Evolutionary conservation across 2,329 filamentous ascomycete species (phyloP).

Genomic region (Pyrenophora tritici-repentis): DNA sequence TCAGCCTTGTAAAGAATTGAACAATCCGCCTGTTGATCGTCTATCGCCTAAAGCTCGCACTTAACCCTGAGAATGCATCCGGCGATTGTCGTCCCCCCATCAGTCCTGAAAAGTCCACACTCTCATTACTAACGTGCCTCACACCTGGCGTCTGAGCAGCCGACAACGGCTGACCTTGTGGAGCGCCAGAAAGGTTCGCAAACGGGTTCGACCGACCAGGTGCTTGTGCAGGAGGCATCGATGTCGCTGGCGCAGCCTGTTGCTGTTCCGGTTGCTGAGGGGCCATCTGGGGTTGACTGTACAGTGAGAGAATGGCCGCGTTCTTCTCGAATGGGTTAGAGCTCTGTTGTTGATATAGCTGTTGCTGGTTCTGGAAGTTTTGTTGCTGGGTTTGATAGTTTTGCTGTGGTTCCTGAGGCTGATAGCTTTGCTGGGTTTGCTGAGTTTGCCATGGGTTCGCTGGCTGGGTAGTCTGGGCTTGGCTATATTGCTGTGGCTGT

Average conservation of each 20-base stretch:
- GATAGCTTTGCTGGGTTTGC: constrained; percentile 29
- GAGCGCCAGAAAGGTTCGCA: constrained; percentile 24
- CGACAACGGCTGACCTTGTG: constrained; percentile 28
- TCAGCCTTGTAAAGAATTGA: background rate
- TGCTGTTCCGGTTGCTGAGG: constrained; percentile 50
- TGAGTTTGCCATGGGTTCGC: constrained; percentile 35
- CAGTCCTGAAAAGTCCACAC: constrained; percentile 66
- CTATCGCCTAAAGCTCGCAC: constrained; percentile 56
- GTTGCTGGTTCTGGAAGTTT: constrained; percentile 26
- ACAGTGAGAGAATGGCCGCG: constrained; percentile 73
- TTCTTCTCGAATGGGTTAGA: constrained; percentile 65
- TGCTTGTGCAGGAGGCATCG: constrained; percentile 25
- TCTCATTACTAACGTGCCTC: constrained; percentile 69
- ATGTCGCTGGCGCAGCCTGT: constrained; percentile 30
- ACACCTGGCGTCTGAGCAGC: constrained; percentile 28
- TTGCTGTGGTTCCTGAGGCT: constrained; percentile 23
- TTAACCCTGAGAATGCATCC: constrained; percentile 78
- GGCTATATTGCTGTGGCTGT: constrained; percentile 14
- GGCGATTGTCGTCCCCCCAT: constrained; percentile 74
- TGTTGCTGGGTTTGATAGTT: constrained; percentile 21
- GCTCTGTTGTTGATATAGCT: constrained; percentile 30
- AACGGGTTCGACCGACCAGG: constrained; percentile 64
- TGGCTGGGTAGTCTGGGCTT: constrained; percentile 18
- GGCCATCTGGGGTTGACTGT: constrained; percentile 64
- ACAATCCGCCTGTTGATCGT: background rate